phyloP scores from a whole-genome alignment of 306 rosid genomes.

The Cicer bijugum region DNA sequence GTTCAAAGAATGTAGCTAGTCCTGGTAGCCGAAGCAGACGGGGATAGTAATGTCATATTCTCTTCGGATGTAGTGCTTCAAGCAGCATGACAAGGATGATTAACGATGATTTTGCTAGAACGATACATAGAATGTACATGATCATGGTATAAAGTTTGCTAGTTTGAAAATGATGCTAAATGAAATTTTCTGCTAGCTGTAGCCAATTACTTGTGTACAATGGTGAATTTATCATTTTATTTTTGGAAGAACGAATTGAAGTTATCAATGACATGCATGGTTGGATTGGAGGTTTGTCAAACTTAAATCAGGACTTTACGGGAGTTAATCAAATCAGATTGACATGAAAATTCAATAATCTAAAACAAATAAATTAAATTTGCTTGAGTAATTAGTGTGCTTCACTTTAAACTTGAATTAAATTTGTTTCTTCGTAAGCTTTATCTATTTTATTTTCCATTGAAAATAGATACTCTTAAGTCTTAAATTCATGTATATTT shows the following conservation, averaged over 20 bases:
- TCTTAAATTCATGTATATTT: no score
- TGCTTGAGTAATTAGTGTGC: neutral
- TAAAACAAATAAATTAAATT: neutral
- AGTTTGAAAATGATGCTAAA: conserved; percentile 39
- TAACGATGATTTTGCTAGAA: conserved; percentile 45
- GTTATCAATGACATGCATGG: conserved; percentile 35
- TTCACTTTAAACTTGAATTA: neutral
- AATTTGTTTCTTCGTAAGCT: neutral
- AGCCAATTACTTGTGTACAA: conserved; percentile 39
- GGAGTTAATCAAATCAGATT: neutral
- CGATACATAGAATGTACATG: conserved; percentile 48
- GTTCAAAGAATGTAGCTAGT: conserved; percentile 55
- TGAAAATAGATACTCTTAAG: no score
- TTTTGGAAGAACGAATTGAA: conserved; percentile 37
- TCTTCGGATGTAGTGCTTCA: conserved; percentile 38
- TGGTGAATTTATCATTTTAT: conserved; percentile 36
- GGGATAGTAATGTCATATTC: conserved; percentile 51
- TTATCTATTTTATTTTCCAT: no score
- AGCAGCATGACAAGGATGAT: conserved; percentile 35
- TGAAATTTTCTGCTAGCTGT: conserved; percentile 39
- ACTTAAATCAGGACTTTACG: neutral
- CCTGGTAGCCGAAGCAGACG: conserved; percentile 73
- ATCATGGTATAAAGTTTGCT: conserved; percentile 47
- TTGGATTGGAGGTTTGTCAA: conserved; percentile 28
- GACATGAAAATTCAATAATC: neutral